Evolutionary conservation across 768 basidiomycete genomes (phyloP).

Genomic region (Lactarius sanguifluus): DNA sequence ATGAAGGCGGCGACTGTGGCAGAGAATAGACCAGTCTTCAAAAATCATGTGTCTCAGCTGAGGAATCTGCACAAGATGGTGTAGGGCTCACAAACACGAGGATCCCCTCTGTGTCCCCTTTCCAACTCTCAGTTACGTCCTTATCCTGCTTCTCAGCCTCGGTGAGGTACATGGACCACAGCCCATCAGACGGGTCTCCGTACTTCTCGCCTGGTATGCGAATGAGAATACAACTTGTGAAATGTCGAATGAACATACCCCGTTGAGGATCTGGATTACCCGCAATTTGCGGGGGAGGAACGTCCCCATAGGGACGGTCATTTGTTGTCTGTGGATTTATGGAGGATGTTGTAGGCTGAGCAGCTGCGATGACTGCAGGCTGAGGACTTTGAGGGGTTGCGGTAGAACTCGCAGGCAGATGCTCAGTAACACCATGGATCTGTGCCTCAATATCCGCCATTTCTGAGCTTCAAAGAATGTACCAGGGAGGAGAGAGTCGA

Average conservation of each 20-base stretch:
- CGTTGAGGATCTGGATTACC: background rate
- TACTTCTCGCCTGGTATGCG: slow-evolving; percentile 2
- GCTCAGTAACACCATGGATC: background rate
- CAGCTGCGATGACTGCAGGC: background rate
- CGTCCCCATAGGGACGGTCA: background rate
- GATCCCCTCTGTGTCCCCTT: background rate
- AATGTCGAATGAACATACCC: background rate
- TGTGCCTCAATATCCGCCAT: background rate
- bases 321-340: background rate
- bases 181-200: background rate
- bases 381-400: background rate
- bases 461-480: background rate
- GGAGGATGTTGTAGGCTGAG: background rate
- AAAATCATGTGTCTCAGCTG: too few relatives aligned
- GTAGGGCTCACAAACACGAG: background rate
- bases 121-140: slow-evolving; percentile 3
- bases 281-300: background rate
- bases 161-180: background rate
- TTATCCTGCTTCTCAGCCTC: background rate
- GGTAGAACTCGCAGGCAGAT: background rate
- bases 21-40: background rate
- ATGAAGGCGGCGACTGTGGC: slow-evolving; percentile 10
- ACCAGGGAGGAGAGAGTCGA: too few relatives aligned
- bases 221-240: background rate
- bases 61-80: background rate